A percentile compares a stretch with the other conserved stretches of the same genome.
phyloP scores from a whole-genome alignment of 805 yeast species.

The Middelhovenomyces tepae region DNA sequence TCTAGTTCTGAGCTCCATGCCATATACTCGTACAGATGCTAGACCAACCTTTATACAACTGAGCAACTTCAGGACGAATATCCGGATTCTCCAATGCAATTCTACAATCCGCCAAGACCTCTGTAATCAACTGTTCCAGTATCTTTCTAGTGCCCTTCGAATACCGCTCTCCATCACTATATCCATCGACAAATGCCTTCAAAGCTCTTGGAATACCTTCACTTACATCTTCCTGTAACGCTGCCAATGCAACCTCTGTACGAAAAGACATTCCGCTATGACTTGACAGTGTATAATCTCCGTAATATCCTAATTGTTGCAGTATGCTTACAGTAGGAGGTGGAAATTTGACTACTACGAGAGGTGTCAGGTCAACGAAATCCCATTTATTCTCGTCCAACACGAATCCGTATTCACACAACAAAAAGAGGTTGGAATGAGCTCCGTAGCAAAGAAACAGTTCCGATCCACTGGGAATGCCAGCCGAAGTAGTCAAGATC shows the following conservation, averaged over 20 bases:
- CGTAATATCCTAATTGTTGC: constrained; percentile 51
- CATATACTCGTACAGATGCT: no score
- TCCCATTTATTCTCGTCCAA: constrained; percentile 56
- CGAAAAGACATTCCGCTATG: constrained; percentile 54
- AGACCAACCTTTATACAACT: no score
- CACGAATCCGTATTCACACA: constrained; percentile 83
- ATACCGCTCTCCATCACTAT: no score
- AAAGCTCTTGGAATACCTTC: no score
- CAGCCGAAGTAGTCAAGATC: constrained; percentile 36
- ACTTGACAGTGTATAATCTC: constrained; percentile 58
- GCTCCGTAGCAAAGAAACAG: constrained; percentile 76
- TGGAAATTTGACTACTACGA: constrained; percentile 32
- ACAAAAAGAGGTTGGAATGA: constrained; percentile 72
- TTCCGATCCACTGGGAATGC: constrained; percentile 42
- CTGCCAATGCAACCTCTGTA: constrained; percentile 66
- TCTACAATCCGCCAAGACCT: no score
- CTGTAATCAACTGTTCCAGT: no score
- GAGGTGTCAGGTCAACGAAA: constrained; percentile 56
- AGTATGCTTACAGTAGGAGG: constrained; percentile 27
- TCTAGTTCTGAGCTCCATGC: no score
- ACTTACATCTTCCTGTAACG: no score
- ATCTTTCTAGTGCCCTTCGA: no score
- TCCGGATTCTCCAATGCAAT: no score
- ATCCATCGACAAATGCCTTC: no score
- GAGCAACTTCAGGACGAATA: no score